These are phyloP conservation scores for Lachnellula cervina DNA, from an alignment of 2,329 filamentous ascomycete genomes.

Conservation along the genomic window DNA sequence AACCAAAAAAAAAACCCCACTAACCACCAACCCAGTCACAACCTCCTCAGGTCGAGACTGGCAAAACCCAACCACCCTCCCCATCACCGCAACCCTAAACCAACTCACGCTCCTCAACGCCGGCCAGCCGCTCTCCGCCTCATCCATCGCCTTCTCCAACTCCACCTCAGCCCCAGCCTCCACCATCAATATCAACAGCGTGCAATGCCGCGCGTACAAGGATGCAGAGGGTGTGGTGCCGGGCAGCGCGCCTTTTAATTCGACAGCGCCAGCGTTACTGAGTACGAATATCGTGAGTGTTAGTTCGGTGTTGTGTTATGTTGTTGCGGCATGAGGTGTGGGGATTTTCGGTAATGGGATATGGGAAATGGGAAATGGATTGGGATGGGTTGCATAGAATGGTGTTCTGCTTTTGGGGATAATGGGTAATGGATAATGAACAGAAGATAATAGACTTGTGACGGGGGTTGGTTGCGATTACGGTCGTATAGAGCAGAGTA, in stretches of 20 bases:
- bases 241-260: constrained; percentile 4
- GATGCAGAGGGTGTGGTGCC: background rate
- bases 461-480: no score
- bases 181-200: background rate
- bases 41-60: background rate
- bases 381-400: no score
- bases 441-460: no score
- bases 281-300: constrained; percentile 5
- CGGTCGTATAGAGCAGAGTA: no score
- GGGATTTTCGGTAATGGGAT: no score
- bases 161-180: background rate
- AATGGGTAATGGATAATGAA: no score
- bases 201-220: constrained; percentile 7
- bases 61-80: background rate
- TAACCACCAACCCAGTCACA: background rate
- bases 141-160: background rate
- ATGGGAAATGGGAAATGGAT: no score
- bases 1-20: no score
- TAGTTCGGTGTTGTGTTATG: constrained; percentile 5
- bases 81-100: background rate
- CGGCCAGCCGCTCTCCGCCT: background rate
- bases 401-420: no score
- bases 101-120: background rate
- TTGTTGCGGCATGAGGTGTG: background rate
- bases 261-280: background rate